Percentiles rank a stretch among this genome's conserved stretches.
phyloP scores from a whole-genome alignment of 1,139 yeast genomes.

The Candida pseudoviswanathii region DNA sequence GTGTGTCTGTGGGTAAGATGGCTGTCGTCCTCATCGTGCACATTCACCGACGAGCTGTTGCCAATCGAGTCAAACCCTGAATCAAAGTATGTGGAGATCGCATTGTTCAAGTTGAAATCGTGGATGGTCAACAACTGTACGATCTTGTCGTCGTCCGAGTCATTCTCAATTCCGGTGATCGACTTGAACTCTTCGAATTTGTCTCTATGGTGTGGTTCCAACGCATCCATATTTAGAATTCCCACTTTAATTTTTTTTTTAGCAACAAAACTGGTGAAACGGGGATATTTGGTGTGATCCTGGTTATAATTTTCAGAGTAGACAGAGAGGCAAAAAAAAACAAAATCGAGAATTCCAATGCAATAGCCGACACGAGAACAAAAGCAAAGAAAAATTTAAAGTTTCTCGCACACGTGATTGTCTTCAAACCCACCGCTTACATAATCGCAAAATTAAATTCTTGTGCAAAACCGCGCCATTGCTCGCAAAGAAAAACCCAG shows the following conservation, averaged over 20 bases:
- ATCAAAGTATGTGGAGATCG: slow-evolving; percentile 54
- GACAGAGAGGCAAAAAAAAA: not conserved
- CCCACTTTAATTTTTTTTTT: not conserved
- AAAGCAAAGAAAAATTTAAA: not conserved
- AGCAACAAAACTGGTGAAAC: not conserved
- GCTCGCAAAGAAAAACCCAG: too few relatives aligned
- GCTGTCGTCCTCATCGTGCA: slow-evolving; percentile 16
- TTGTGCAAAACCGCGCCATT: too few relatives aligned
- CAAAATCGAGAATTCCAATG: not conserved
- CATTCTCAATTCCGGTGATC: slow-evolving; percentile 40
- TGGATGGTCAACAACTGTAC: slow-evolving; percentile 40
- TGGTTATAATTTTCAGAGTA: not conserved
- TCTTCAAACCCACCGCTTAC: not conserved
- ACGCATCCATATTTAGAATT: not conserved
- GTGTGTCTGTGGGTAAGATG: slow-evolving; percentile 6
- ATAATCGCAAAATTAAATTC: not conserved
- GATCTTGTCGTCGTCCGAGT: slow-evolving; percentile 32
- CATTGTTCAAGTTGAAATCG: slow-evolving; percentile 52
- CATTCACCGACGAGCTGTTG: slow-evolving; percentile 19
- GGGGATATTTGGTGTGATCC: too few relatives aligned
- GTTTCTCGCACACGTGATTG: not conserved
- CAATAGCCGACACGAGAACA: not conserved
- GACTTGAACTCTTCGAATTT: slow-evolving; percentile 43
- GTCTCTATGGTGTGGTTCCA: slow-evolving; percentile 13
- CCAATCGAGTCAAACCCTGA: slow-evolving; percentile 40